These are phyloP conservation scores for Lipomyces sp. DNA, from an alignment of 805 yeast species.

Conservation along the genomic window DNA sequence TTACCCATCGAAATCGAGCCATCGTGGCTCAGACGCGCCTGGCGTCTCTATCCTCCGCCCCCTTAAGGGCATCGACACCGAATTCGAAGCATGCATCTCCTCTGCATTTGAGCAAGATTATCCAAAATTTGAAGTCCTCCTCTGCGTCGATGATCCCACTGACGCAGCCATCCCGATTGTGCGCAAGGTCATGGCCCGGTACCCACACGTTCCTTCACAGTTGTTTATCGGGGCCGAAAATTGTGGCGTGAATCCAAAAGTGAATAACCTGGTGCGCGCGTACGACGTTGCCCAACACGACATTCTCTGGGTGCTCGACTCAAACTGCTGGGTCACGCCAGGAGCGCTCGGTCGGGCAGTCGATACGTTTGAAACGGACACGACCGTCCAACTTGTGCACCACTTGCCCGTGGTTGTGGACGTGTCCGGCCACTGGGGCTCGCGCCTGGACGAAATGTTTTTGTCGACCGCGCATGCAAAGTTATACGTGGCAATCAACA, in stretches of 20 bases:
- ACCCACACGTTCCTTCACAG: constrained; percentile 62
- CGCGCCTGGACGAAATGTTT: constrained; percentile 82
- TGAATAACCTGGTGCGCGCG: constrained; percentile 84
- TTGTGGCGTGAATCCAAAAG: constrained; percentile 88
- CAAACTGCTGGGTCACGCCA: constrained; percentile 78
- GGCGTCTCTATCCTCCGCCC: constrained; percentile 84
- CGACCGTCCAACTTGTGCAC: constrained; percentile 66
- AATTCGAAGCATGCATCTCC: constrained; percentile 67
- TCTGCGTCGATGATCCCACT: constrained; percentile 67
- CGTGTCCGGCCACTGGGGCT: constrained; percentile 58
- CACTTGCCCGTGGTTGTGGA: constrained; percentile 66
- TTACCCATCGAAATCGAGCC: constrained; percentile 2
- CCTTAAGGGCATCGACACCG: constrained; percentile 81
- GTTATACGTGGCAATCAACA: constrained; percentile 79
- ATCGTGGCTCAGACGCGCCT: constrained; percentile 44
- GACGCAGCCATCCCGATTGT: constrained; percentile 73
- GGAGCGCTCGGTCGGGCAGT: constrained; percentile 71
- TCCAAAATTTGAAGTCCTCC: constrained; percentile 71
- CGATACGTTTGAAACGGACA: constrained; percentile 46
- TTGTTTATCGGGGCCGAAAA: constrained; percentile 54
- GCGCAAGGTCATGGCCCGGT: constrained; percentile 53
- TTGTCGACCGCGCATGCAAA: constrained; percentile 82
- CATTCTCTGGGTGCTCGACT: constrained; percentile 82
- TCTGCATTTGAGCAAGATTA: constrained; percentile 72
- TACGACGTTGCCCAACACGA: constrained; percentile 70